Evolutionary conservation across 2,329 filamentous ascomycete genomes (phyloP).

Genomic region (Colletotrichum sansevieriae): DNA sequence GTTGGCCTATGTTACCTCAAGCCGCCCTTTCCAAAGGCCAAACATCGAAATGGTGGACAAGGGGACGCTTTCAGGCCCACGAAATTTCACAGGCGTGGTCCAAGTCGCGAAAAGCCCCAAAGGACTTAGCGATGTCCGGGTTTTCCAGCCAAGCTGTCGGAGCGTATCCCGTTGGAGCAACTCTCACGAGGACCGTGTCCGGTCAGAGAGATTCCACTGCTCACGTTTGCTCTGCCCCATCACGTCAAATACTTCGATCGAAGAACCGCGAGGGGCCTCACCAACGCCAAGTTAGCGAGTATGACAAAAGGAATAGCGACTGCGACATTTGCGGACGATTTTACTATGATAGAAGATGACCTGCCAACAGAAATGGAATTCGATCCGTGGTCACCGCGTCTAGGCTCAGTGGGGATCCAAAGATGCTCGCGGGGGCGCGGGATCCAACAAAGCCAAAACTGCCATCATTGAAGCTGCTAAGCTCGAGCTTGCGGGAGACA

Average conservation of each 20-base stretch:
- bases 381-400: constrained; percentile 34
- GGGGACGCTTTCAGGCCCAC: constrained; percentile 6
- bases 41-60: constrained; percentile 1
- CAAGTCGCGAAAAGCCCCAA: constrained; percentile 81
- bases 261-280: constrained; percentile 58
- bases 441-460: constrained; percentile 63
- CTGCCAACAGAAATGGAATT: constrained; percentile 79
- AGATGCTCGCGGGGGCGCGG: constrained; percentile 50
- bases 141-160: constrained; percentile 79
- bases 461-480: constrained; percentile 68
- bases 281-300: constrained; percentile 73
- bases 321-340: constrained; percentile 74
- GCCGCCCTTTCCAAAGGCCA: constrained; percentile 65
- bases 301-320: constrained; percentile 84
- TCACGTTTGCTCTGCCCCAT: constrained; percentile 86
- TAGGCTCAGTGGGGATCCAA: constrained; percentile 72
- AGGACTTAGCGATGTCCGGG: constrained; percentile 62
- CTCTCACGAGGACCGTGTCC: constrained; percentile 69
- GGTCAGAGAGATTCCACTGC: constrained; percentile 65
- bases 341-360: constrained; percentile 76
- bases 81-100: constrained; percentile 75
- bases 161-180: constrained; percentile 72
- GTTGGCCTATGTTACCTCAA: constrained; percentile 58
- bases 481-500: constrained; percentile 76
- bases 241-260: constrained; percentile 77